Base-by-base conservation (phyloP, 2,329 filamentous ascomycete genomes). In the Pseudocercospora fuligena region DNA sequence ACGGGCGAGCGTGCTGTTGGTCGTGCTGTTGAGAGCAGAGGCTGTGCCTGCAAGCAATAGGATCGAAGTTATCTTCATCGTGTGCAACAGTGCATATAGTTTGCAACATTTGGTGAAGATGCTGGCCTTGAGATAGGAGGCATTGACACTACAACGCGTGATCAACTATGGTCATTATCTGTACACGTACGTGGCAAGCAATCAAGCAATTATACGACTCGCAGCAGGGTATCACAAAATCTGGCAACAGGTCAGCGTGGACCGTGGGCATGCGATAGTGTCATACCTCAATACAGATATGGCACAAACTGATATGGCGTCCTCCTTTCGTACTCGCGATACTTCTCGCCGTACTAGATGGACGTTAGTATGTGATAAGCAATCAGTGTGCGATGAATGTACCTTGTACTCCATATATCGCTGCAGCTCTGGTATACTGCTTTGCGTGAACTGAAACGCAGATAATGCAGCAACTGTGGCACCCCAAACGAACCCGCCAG, bases 401-500 rank as follows among this genome's bases (percentile, higher is more conserved):
- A 80, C 80, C 73, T 73, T 80, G 29, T 79, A 71, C 36, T 75
- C 69, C 70, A 85, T 83, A 70, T 87, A 86, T 64, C 81, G 75
- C 70, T 85, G 83, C 66, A 87, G 70, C 5, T 81, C 75, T 0
- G 83, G 84, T 31, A 87, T 80, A 1, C 75, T 80, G 3, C 81
- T 77, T 1, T 70, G 74, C 6, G 74, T 74, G 72, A 86, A 86
- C 70, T 85, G 81, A 53, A 73, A 79, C n/a, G 80, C 75, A 66
- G 82, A 82, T 59, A 82, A 80, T 0, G 74, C 77, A 23, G 76
- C 80, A 1, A 81, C 75, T 4, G 80, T 47, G 3, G 75, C 75
- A n/a, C 80, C 83, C 74, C 79, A 81, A 2, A 78, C 71, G 77
- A 79, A 84, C 0, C 85, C 84, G 5, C 83, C 84, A 62, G 78